Evolutionary conservation across 495 filamentous ascomycete genomes (phyloP).

Genomic region (Penicillium pancosmium): DNA sequence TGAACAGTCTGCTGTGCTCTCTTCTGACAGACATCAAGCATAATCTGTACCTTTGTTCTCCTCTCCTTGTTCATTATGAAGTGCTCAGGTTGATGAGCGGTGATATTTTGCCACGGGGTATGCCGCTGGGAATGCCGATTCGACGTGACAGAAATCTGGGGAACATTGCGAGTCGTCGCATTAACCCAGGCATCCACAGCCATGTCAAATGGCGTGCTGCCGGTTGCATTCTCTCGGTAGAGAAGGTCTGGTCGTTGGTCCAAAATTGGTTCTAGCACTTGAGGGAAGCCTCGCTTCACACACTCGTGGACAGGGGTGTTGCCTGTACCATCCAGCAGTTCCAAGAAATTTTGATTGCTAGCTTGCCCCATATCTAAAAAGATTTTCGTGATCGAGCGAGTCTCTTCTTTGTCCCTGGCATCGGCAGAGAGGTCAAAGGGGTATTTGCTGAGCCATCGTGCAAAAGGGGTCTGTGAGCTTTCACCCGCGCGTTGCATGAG

Average conservation of each 20-base stretch:
- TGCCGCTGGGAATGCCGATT: constrained; percentile 3
- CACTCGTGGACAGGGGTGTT: constrained; percentile 66
- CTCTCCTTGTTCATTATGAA: constrained; percentile 26
- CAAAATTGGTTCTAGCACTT: constrained; percentile 52
- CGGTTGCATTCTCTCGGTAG: constrained; percentile 69
- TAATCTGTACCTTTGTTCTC: constrained; percentile 14
- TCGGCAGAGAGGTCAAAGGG: neutral
- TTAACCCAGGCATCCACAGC: constrained; percentile 56
- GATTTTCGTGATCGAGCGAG: constrained; percentile 11
- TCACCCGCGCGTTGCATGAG: constrained; percentile 47
- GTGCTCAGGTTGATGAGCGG: neutral
- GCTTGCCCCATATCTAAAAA: constrained; percentile 55
- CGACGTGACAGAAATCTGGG: constrained; percentile 6
- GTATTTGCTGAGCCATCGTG: constrained; percentile 25
- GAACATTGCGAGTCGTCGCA: constrained; percentile 26
- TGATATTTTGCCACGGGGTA: neutral
- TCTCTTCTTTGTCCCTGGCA: neutral
- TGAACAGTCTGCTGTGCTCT: neutral
- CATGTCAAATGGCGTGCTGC: constrained; percentile 68
- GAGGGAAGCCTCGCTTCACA: constrained; percentile 40
- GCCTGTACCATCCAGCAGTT: constrained; percentile 65
- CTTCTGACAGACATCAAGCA: constrained; percentile 29
- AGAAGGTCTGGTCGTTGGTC: constrained; percentile 59
- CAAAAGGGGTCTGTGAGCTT: constrained; percentile 54
- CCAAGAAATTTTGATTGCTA: constrained; percentile 52